Evolutionary conservation across 768 basidiomycete genomes (phyloP), one percentile per base, ranked within the genome.

Genomic region (Tephrocybe sp.): DNA sequence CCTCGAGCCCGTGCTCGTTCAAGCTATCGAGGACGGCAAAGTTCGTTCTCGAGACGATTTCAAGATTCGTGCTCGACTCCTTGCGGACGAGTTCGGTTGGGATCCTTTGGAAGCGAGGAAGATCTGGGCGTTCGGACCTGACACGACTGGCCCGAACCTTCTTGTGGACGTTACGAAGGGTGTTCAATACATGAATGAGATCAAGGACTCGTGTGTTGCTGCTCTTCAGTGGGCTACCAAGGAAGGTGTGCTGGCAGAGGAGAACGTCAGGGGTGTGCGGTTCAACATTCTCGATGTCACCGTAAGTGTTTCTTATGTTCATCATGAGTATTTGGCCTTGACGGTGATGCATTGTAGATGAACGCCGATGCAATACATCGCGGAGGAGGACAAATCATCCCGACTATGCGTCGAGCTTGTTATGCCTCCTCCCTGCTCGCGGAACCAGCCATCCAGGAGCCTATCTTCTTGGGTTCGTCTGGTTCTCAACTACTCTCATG

Each of bases 91-190:
- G 58, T 86, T 74, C 69, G 91, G 91, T 45, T 97, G 95, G 95
- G 95, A 98, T 68, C 92, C 97, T 60, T 94, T 93, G 54, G 95
- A 97, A 63, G 95, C 95, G 59, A 80, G 95, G 65, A 97, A 95
- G 81, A 97, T 98, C 65, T 98, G 95, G 95, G 91, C 89, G 74
- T 98, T 97, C 79, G 95, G 94, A 61, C 95, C 95, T 58, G 95
- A 98, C 58, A 94, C 91, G 45, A 91, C 89, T 55, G 95, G 95
- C 36, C 84, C 94, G 50, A 97, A 97, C 76, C 69, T 99, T 71
- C 73, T 97, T 68, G 91, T 95, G 61, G 95, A 99, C 72, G 90
- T 87, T 60, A 97, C 95, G 60, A 99, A 97, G 82, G 95, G 92
- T 77, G 91, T 94, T 52, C 94, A 97, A 66, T 97, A 94, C 78